Evolutionary conservation across 176 grass and related monocot genomes (phyloP).

Genomic region (Oropetium thomaeum): DNA sequence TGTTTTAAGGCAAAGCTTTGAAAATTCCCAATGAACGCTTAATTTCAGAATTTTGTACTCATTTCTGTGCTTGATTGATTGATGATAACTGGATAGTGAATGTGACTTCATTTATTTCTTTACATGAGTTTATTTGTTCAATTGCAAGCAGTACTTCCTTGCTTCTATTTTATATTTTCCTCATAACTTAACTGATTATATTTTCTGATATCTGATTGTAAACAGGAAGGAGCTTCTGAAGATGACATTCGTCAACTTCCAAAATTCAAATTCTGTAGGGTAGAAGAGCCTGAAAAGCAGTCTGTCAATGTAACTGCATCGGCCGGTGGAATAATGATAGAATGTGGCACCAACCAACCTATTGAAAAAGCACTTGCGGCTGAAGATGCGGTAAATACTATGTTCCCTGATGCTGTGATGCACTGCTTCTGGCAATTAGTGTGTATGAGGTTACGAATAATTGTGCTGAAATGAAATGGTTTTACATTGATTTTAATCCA

Average conservation of each 20-base stretch:
- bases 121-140: slow-evolving; percentile 10
- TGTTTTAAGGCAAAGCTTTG: background rate
- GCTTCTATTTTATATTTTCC: background rate
- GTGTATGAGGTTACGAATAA: background rate
- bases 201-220: background rate
- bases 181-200: background rate
- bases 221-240: slow-evolving; percentile 73
- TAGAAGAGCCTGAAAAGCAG: slow-evolving; percentile 27
- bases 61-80: slow-evolving; percentile 1
- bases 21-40: background rate
- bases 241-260: slow-evolving; percentile 64
- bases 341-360: slow-evolving; percentile 64
- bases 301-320: background rate
- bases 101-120: background rate
- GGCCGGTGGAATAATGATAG: slow-evolving; percentile 67
- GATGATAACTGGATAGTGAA: background rate
- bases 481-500: background rate
- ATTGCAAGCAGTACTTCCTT: background rate
- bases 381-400: slow-evolving; percentile 73
- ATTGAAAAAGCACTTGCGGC: slow-evolving; percentile 57
- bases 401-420: background rate
- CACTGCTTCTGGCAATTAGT: background rate
- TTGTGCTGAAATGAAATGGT: slow-evolving; percentile 5
- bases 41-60: background rate
- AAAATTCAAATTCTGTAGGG: slow-evolving; percentile 50